A percentile compares a stretch with the other conserved stretches of the same genome.
Evolutionary conservation across 768 basidiomycete species (phyloP).

Genomic region (Phylloporus rhodoxanthus): DNA sequence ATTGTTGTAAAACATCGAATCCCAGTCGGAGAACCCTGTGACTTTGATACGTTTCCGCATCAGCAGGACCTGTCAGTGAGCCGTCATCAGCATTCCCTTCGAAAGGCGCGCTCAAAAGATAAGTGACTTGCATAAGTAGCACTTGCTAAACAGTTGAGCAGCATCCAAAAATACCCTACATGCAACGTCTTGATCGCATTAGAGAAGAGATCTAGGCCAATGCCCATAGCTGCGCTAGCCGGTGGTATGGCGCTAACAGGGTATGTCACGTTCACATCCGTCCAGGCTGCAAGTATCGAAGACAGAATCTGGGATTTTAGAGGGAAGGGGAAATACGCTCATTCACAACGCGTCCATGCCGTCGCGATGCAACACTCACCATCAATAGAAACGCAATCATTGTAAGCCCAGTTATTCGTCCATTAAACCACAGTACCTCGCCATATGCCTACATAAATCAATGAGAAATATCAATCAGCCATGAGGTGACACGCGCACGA

Average conservation of each 20-base stretch:
- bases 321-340: background rate
- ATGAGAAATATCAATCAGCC: background rate
- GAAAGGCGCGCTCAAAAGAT: background rate
- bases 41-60: conserved; percentile 96
- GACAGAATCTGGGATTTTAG: conserved; percentile 64
- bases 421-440: conserved; percentile 95
- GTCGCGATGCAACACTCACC: conserved; percentile 41
- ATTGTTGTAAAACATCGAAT: conserved; percentile 99
- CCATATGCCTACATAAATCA: conserved; percentile 72
- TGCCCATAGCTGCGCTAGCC: conserved; percentile 23
- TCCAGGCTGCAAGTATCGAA: conserved; percentile 94
- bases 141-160: conserved; percentile 82
- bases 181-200: conserved; percentile 51
- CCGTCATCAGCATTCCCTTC: conserved; percentile 2
- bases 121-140: conserved; percentile 73
- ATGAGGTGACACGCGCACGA: conserved; percentile 48
- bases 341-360: background rate
- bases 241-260: conserved; percentile 21
- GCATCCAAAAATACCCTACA: conserved; percentile 95
- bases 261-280: conserved; percentile 55
- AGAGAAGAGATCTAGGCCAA: conserved; percentile 34
- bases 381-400: conserved; percentile 88
- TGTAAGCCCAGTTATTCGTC: conserved; percentile 79
- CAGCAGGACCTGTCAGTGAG: conserved; percentile 62
- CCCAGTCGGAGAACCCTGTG: conserved; percentile 97